Conservation (phyloP, 306 rosid genomes). For the Trichosanthes truncata region DNA sequence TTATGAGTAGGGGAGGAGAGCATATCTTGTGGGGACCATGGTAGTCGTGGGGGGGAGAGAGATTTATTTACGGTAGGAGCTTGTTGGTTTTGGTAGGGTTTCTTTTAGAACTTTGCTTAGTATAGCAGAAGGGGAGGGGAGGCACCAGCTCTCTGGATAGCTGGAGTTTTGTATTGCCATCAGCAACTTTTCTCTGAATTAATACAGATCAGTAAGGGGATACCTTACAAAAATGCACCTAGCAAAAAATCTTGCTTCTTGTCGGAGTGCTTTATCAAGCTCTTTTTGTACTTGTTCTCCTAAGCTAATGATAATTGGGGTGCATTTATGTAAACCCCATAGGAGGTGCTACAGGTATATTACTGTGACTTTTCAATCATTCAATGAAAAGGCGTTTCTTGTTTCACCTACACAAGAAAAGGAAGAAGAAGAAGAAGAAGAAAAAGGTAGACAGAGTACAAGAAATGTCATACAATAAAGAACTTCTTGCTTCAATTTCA, state of each 20-base stretch:
- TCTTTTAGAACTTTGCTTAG: no score
- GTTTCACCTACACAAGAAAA: not conserved
- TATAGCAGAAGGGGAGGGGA: no score
- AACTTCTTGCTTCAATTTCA: constrained; percentile 87
- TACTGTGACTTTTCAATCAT: not conserved
- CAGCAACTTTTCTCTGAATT: no score
- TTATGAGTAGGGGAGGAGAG: no score
- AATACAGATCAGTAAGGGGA: no score
- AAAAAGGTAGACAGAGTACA: not conserved
- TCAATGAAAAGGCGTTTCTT: not conserved
- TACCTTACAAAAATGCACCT: no score
- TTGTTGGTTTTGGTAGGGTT: no score
- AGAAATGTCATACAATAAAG: constrained; percentile 56
- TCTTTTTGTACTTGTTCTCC: not conserved
- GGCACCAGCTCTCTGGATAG: no score
- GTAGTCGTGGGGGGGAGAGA: no score
- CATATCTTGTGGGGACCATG: no score
- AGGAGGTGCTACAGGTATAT: not conserved
- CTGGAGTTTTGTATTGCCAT: no score
- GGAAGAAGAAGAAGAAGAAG: not conserved
- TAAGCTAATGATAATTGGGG: not conserved
- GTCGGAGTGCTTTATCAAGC: not conserved
- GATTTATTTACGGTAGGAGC: no score
- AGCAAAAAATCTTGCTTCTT: not conserved
- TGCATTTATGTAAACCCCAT: not conserved